Conservation (phyloP, 441 rosid species). For the Populus hybrid region DNA sequence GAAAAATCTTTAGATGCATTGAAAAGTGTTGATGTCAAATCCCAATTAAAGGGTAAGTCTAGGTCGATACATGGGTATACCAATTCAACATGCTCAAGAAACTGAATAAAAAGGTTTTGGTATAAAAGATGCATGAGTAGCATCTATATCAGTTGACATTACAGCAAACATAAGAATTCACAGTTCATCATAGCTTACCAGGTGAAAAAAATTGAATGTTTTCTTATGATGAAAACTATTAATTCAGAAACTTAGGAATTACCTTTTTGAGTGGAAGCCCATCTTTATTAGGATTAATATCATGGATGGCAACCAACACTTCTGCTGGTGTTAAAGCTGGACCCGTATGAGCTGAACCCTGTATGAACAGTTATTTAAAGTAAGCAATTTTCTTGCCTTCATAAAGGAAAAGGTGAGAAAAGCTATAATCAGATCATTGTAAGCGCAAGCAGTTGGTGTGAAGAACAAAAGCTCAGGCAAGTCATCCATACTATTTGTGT, state of each 20-base stretch:
- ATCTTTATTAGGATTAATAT: slow-evolving; percentile 84
- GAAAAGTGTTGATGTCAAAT: neutral
- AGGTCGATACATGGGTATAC: neutral
- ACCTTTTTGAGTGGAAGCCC: slow-evolving; percentile 89
- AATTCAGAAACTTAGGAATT: slow-evolving; percentile 22
- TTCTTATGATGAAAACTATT: slow-evolving; percentile 17
- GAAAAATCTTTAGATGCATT: neutral
- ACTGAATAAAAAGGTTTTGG: neutral
- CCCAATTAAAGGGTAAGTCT: neutral
- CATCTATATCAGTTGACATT: neutral
- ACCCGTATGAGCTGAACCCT: slow-evolving; percentile 99
- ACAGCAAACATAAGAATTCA: neutral
- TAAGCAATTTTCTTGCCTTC: neutral
- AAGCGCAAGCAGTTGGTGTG: neutral
- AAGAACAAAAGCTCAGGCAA: neutral
- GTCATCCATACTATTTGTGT: neutral
- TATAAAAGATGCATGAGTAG: neutral
- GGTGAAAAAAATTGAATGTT: neutral
- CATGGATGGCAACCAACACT: slow-evolving; percentile 97
- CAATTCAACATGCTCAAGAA: neutral
- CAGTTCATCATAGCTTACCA: neutral
- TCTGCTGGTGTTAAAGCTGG: slow-evolving; percentile 99
- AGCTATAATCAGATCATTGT: neutral
- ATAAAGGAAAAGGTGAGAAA: neutral
- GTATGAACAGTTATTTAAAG: slow-evolving; percentile 25